Evolutionary conservation across 495 filamentous ascomycete genomes (phyloP).

Genomic region (Lepraria neglecta): DNA sequence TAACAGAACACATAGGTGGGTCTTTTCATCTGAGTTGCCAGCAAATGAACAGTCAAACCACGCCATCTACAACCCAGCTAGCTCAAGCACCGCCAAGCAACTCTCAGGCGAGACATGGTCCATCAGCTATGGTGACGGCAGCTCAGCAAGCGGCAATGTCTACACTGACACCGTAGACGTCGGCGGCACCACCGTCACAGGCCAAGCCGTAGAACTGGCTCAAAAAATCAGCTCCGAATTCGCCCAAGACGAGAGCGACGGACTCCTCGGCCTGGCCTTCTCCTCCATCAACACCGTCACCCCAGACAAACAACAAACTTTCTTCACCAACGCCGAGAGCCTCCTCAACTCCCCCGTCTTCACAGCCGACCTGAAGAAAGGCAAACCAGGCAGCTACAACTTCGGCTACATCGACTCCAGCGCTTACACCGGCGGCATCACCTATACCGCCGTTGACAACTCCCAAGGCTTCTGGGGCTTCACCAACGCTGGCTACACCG

Average conservation of each 20-base stretch:
- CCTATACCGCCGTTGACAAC: constrained; percentile 58
- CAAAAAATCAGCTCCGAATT: constrained; percentile 58
- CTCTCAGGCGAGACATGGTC: constrained; percentile 50
- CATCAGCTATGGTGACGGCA: constrained; percentile 71
- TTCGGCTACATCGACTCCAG: constrained; percentile 64
- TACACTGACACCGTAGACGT: constrained; percentile 69
- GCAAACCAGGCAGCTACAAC: constrained; percentile 62
- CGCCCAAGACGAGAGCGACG: constrained; percentile 55
- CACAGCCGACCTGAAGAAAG: constrained; percentile 59
- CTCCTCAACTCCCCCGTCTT: constrained; percentile 63
- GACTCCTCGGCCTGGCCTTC: constrained; percentile 75
- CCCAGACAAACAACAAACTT: constrained; percentile 64
- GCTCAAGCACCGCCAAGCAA: constrained; percentile 40
- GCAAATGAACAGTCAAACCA: constrained; percentile 50
- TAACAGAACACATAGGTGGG: constrained; percentile 35
- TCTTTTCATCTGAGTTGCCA: constrained; percentile 46
- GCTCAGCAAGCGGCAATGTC: constrained; percentile 57
- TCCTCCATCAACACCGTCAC: constrained; percentile 65
- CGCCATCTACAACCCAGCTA: constrained; percentile 50
- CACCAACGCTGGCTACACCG: constrained; percentile 49
- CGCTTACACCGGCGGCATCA: constrained; percentile 60
- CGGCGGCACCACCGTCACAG: constrained; percentile 59
- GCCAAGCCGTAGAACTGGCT: constrained; percentile 68
- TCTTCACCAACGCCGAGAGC: constrained; percentile 68
- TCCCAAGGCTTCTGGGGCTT: constrained; percentile 73